Conservation (phyloP, 2,329 filamentous ascomycete species). For the Trichoderma lentiforme region DNA sequence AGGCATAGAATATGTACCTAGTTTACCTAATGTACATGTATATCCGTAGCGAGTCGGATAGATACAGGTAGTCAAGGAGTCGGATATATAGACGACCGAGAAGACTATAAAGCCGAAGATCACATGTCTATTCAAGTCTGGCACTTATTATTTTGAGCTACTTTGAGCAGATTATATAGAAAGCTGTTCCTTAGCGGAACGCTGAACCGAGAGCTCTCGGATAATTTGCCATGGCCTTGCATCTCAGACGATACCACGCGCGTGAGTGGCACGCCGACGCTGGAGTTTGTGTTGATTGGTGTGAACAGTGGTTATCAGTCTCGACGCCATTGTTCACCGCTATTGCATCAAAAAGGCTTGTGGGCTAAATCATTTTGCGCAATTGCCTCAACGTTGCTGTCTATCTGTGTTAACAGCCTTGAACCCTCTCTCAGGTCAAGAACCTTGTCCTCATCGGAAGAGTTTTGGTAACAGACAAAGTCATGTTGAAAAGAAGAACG, state of each 20-base stretch:
- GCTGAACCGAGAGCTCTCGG: not conserved
- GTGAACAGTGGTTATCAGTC: not conserved
- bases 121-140: not conserved
- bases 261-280: not conserved
- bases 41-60: not conserved
- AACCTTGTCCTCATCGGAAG: too few relatives aligned
- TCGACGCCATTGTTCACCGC: not conserved
- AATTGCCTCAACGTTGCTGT: not conserved
- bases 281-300: not conserved
- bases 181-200: not conserved
- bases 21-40: not conserved
- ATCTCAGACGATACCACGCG: not conserved
- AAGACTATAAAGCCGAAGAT: not conserved
- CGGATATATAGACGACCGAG: not conserved
- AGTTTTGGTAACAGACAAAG: too few relatives aligned
- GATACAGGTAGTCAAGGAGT: not conserved
- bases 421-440: too few relatives aligned
- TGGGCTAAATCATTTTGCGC: not conserved
- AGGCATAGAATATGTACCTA: not conserved
- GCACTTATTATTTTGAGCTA: not conserved
- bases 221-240: not conserved
- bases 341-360: not conserved
- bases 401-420: not conserved
- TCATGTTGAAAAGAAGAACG: not conserved
- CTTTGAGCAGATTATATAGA: not conserved